Percentiles rank a stretch among this genome's conserved stretches.
Evolutionary conservation across 345 rosid genomes (phyloP).

Genomic region (Lumnitzera racemosa): DNA sequence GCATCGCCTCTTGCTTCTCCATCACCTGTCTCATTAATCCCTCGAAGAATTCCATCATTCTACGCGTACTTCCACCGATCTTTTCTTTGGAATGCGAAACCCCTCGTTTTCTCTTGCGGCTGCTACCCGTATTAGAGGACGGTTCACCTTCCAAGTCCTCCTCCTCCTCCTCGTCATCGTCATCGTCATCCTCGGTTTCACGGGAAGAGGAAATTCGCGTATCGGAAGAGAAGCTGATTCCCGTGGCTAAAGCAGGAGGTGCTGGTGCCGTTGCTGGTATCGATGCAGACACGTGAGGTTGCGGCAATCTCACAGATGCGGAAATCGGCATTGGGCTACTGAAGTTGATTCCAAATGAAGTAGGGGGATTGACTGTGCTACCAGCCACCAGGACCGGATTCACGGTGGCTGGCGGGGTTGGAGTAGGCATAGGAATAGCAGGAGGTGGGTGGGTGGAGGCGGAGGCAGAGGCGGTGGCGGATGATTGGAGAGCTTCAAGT

Average conservation of each 20-base stretch:
- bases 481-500: constrained; percentile 66
- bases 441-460: constrained; percentile 5
- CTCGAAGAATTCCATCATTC: constrained; percentile 72
- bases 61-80: constrained; percentile 13
- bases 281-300: constrained; percentile 5
- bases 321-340: constrained; percentile 15
- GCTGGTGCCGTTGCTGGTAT: background rate
- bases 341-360: constrained; percentile 6
- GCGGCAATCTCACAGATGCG: background rate
- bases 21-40: constrained; percentile 62
- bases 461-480: constrained; percentile 8
- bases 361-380: background rate
- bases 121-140: constrained; percentile 29
- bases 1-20: constrained; percentile 82
- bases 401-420: background rate
- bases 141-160: constrained; percentile 27
- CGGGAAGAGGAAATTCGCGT: constrained; percentile 45
- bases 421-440: background rate
- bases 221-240: constrained; percentile 55
- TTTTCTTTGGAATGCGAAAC: constrained; percentile 9
- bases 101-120: constrained; percentile 66
- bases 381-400: background rate
- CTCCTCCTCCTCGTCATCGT: constrained; percentile 22
- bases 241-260: constrained; percentile 15
- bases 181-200: constrained; percentile 45